Conservation (phyloP, 345 rosid genomes). For the Abelmoschus esculentus region DNA sequence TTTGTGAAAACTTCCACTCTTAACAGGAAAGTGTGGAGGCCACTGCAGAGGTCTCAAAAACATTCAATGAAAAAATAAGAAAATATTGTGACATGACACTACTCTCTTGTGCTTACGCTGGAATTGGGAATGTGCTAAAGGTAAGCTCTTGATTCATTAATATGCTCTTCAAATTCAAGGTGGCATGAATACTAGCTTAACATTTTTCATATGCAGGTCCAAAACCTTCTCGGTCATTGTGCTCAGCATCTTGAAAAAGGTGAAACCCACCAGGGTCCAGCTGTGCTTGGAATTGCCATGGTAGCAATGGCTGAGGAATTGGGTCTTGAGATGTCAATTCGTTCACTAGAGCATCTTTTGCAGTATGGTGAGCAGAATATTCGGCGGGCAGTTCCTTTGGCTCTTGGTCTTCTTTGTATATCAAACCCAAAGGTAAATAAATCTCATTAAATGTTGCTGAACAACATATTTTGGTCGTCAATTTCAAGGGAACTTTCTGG, state of each 20-base stretch:
- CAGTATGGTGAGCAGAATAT: slow-evolving; percentile 92
- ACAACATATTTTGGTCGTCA: background rate
- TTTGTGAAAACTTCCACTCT: slow-evolving; percentile 8
- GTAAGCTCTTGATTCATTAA: slow-evolving; percentile 26
- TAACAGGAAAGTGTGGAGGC: slow-evolving; percentile 87
- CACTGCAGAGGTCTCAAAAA: slow-evolving; percentile 90
- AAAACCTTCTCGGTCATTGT: slow-evolving; percentile 84
- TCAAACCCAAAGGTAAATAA: slow-evolving; percentile 84
- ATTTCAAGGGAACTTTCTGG: background rate
- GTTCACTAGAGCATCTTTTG: slow-evolving; percentile 83
- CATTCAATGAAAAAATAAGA: slow-evolving; percentile 79
- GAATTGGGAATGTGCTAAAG: slow-evolving; percentile 97
- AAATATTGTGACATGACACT: slow-evolving; percentile 86
- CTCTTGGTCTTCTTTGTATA: slow-evolving; percentile 95
- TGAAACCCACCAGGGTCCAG: slow-evolving; percentile 87
- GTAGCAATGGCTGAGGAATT: slow-evolving; percentile 98
- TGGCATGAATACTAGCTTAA: background rate
- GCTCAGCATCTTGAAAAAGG: slow-evolving; percentile 84
- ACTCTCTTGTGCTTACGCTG: slow-evolving; percentile 96
- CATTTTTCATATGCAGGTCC: slow-evolving; percentile 42
- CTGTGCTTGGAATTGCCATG: slow-evolving; percentile 97
- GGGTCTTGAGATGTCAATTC: slow-evolving; percentile 95
- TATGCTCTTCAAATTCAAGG: too few species aligned
- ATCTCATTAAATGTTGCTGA: slow-evolving; percentile 2
- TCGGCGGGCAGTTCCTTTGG: slow-evolving; percentile 87